Evolutionary conservation across 2,329 filamentous ascomycete species (phyloP).

Genomic region (Xylariaceae sp.): DNA sequence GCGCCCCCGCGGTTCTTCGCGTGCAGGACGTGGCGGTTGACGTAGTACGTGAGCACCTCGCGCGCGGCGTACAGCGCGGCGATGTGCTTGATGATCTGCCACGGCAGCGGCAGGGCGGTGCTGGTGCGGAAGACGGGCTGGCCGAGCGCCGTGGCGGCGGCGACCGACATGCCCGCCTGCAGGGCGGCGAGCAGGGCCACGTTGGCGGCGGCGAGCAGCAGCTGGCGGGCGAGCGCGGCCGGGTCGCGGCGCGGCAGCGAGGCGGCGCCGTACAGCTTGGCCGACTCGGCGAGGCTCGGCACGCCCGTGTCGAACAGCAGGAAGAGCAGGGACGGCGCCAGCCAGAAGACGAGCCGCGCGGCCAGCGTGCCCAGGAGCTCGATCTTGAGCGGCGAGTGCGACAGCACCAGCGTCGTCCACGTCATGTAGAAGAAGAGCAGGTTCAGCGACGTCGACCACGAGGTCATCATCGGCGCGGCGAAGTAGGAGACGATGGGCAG

Average conservation of each 20-base stretch:
- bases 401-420: constrained; percentile 76
- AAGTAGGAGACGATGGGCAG: constrained; percentile 66
- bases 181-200: constrained; percentile 34
- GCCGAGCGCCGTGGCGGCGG: constrained; percentile 25
- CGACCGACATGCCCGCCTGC: constrained; percentile 35
- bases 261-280: constrained; percentile 58
- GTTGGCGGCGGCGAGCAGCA: constrained; percentile 39
- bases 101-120: constrained; percentile 44
- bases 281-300: constrained; percentile 58
- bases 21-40: constrained; percentile 69
- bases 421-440: constrained; percentile 85
- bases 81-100: constrained; percentile 45
- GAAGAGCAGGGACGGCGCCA: constrained; percentile 65
- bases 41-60: constrained; percentile 61
- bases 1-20: no score
- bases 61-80: constrained; percentile 34
- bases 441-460: constrained; percentile 74
- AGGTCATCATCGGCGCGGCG: constrained; percentile 51
- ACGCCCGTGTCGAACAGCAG: constrained; percentile 64
- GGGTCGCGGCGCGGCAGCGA: constrained; percentile 41
- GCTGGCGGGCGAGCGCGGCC: constrained; percentile 25
- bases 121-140: constrained; percentile 39
- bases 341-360: constrained; percentile 61
- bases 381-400: constrained; percentile 65
- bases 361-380: constrained; percentile 65